Evolutionary conservation across 2,329 filamentous ascomycete genomes (phyloP), one percentile per base, ranked within the genome.

Genomic region (Calonectria montana): DNA sequence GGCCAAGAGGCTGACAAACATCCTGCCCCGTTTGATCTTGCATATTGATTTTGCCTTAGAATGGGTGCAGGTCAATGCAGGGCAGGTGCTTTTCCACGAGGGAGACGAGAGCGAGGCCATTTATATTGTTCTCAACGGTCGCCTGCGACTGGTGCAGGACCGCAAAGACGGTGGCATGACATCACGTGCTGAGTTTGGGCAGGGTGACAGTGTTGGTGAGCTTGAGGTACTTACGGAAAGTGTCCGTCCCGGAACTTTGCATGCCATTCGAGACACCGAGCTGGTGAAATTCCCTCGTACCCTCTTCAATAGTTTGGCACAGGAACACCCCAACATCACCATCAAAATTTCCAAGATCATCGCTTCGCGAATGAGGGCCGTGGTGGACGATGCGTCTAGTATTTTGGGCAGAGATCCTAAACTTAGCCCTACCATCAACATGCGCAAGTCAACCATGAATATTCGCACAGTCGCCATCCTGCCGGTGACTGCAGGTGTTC

Each of bases 331-430:
- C 6, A 97, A 95, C 50, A 99, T 99, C 80, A 98, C 97, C 0
- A 98, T 99, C 82, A 98, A 98, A 83, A 97, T 99, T 31, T 98
- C 97, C 1, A 99, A 98, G 83, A 97, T 99, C 77, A 98, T 99
- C 78, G 97, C 97, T 0, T 95, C 96, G 41, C 92, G 97, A 3
- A 98, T 99, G 97, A 90, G 96, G 72, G 91, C 94, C 48, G 85
- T 98, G 45, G 91, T 98, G 23, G 95, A 98, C 77, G 93, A 96
- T 77, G 94, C 95, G 2, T 85, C 94, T 18, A 89, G 91, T 41
- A 89, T 93, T 45, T 88, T 91, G 65, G 88, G 89, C 10, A 91
- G 91, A 71, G 93, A 96, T 65, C 86, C 88, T 6, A 89, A 89
- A 4, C 88, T 90, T 1, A 93, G 91, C 71, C 79, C 82, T 0